Percentiles rank a stretch among this genome's conserved stretches.
Evolutionary conservation across 169 alveolate species (phyloP).

Genomic region (Eimeria sp.): DNA sequence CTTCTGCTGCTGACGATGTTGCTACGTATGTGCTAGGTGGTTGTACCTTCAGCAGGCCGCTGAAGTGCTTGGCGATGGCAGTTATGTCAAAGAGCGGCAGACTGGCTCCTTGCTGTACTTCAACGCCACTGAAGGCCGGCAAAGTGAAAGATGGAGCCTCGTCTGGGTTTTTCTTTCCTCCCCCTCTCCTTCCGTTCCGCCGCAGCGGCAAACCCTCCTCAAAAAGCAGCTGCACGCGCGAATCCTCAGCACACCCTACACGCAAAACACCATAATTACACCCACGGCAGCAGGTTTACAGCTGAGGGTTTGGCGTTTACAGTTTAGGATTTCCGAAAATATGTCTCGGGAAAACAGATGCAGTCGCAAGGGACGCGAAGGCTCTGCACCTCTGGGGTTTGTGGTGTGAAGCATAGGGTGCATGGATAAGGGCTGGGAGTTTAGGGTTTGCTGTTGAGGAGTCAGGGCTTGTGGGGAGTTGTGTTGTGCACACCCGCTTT

Average conservation of each 20-base stretch:
- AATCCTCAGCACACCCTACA: not conserved
- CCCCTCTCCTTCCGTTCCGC: not conserved
- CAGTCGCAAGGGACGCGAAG: no score
- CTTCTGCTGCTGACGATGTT: no score
- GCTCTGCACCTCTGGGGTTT: no score
- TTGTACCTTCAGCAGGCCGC: not conserved
- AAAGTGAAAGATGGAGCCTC: not conserved
- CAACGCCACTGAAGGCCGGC: not conserved
- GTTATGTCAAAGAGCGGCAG: not conserved
- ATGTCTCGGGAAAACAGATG: no score
- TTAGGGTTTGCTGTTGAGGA: no score
- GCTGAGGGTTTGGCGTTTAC: no score
- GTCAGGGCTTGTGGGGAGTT: no score
- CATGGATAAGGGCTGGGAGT: no score
- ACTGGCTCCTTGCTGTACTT: not conserved
- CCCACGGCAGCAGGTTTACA: no score
- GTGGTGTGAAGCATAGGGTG: no score
- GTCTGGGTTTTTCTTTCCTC: not conserved
- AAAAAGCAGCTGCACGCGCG: not conserved
- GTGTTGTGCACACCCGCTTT: not conserved
- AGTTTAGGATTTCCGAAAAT: no score
- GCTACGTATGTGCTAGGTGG: not conserved
- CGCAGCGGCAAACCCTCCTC: slow-evolving; percentile 31
- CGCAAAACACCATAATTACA: not conserved
- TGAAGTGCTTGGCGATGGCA: slow-evolving; percentile 20